Base-by-base conservation (phyloP, 2,329 filamentous ascomycete species). In the Didymosphaeria variabile region DNA sequence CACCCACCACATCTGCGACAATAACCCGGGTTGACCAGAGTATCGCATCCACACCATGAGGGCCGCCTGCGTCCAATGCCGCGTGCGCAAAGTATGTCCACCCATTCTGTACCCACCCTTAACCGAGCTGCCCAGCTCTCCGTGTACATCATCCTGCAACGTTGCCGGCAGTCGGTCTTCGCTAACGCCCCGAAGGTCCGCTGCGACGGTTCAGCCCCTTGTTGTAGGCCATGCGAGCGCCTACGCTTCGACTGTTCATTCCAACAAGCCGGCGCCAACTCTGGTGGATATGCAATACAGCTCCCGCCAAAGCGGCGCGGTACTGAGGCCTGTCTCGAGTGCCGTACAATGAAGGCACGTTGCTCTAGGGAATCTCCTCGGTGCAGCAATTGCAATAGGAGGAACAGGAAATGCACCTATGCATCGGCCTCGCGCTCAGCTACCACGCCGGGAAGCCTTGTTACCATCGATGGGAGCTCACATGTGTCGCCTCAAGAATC, bases 111-210 rank as follows among this genome's bases (percentile, higher is more conserved):
- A 31, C 10, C 50, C 21, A 29, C 36, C 40, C 9, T 8, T 12
- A 26, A 19, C 49, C 49, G n/a, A 52, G 49, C 9, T 52, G 32
- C n/a, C 13, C 15, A 40, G 34, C n/a, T 40, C 34, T 26, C 15
- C 17, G n/a, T 23, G n/a, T 21, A 4, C 23, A n/a, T 47, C 45
- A 47, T 19, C 26, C 36, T 53, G 51, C 21, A 42, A 31, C 23
- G 2, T 53, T 36, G 36, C 12, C 51, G 51, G 51, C 38, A 23
- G 23, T 53, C 51, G 51, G 51, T 44, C 51, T 26, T 53, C 19
- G 51, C 51, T 42, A 12, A 53, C 51, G 36, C 36, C 23, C 51
- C 51, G 36, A 53, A 53, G 51, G 51, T 53, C 51, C 51, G 51
- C 51, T 53, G 36, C 36, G 36, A 53, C 31, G 51, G 51, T 13